phyloP scores from a whole-genome alignment of 2,329 filamentous ascomycete genomes.

The Penicillium sp. region DNA sequence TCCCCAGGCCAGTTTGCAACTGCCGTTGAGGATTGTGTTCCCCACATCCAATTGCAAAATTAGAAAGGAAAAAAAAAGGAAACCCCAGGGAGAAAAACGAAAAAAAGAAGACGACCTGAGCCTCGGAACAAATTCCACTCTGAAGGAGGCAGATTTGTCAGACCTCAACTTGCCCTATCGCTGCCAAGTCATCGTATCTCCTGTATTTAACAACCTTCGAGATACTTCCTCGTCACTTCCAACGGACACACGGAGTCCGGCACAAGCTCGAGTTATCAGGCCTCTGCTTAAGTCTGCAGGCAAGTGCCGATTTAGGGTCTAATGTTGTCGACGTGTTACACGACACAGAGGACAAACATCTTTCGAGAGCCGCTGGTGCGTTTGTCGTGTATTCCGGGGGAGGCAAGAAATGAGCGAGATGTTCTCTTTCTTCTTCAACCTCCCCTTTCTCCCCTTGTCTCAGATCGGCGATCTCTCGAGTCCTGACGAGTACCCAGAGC shows the following conservation, averaged over 20 bases:
- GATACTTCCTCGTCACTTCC: not conserved
- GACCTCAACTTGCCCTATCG: not conserved
- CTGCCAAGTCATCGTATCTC: not conserved
- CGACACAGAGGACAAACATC: slow-evolving; percentile 36
- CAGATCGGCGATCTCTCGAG: slow-evolving; percentile 5
- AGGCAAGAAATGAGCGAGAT: slow-evolving; percentile 8
- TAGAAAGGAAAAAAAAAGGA: slow-evolving; percentile 6
- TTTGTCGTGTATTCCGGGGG: slow-evolving; percentile 18
- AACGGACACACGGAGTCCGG: slow-evolving; percentile 1
- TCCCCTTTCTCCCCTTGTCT: slow-evolving; percentile 1
- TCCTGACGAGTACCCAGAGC: slow-evolving; percentile 8
- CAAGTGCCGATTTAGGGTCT: slow-evolving; percentile 28
- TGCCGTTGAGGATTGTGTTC: slow-evolving; percentile 26
- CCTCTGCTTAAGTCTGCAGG: slow-evolving; percentile 23
- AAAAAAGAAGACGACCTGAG: slow-evolving; percentile 8
- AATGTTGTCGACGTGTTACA: slow-evolving; percentile 37
- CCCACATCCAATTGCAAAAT: slow-evolving; percentile 19
- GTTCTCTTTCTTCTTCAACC: slow-evolving; percentile 11
- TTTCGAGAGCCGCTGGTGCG: slow-evolving; percentile 33
- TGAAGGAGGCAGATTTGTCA: not conserved
- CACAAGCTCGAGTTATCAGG: slow-evolving; percentile 20
- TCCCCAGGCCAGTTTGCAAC: slow-evolving; percentile 30
- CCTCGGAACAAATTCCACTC: not conserved
- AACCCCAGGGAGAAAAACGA: not conserved
- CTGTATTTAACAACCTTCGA: not conserved